Conservation (phyloP, 2,329 filamentous ascomycete species). For the Scedosporium dehoogii region DNA sequence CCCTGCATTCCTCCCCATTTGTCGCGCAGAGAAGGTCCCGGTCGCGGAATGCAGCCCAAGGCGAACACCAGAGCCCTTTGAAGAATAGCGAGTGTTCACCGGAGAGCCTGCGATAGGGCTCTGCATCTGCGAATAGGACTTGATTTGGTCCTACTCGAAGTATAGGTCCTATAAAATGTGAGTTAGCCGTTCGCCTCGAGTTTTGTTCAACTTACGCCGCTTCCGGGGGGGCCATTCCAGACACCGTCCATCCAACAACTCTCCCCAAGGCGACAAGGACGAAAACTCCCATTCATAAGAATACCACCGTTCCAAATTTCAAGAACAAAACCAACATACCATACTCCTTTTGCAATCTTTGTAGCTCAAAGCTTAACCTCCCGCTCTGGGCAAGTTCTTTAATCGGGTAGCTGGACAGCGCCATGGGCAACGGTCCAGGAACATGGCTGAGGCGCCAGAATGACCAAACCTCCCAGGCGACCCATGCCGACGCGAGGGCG, state of each 20-base stretch:
- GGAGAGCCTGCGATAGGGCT: not conserved
- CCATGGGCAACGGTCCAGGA: not conserved
- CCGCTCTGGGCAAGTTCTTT: not conserved
- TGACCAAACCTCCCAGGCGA: not conserved
- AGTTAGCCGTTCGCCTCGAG: not conserved
- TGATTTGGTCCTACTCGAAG: not conserved
- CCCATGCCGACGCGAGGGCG: not conserved
- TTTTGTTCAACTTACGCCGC: not conserved
- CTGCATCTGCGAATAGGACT: not conserved
- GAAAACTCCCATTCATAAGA: too few relatives aligned
- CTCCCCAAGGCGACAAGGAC: too few relatives aligned
- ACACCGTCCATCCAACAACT: too few relatives aligned
- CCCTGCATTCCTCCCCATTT: not conserved
- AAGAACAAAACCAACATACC: not conserved
- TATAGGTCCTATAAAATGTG: not conserved
- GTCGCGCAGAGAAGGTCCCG: not conserved
- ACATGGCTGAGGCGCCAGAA: not conserved
- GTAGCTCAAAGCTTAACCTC: not conserved
- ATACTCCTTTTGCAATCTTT: not conserved
- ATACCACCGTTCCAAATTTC: not conserved
- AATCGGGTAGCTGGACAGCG: not conserved
- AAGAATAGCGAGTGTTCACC: not conserved
- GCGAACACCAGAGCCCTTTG: not conserved
- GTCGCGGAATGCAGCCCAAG: not conserved
- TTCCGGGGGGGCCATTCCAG: not conserved